Evolutionary conservation across 176 grass and related monocot genomes (phyloP).

Genomic region (Ensete ventricosum): DNA sequence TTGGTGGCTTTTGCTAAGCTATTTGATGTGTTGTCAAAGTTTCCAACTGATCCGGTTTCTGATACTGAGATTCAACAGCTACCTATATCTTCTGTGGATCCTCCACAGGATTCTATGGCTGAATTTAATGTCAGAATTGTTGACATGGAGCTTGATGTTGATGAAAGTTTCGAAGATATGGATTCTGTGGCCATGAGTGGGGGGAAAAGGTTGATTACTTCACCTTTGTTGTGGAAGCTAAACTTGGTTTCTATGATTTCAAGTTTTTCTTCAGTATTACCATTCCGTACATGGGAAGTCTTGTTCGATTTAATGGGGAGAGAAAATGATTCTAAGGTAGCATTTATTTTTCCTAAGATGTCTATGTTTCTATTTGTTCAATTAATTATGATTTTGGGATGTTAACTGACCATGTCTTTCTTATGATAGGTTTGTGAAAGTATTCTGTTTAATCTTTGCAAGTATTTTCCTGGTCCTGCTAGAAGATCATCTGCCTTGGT

Average conservation of each 20-base stretch:
- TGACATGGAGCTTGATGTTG: conserved; percentile 80
- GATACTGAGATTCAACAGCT: conserved; percentile 34
- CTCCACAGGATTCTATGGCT: conserved; percentile 31
- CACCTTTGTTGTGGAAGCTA: conserved; percentile 45
- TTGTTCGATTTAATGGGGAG: conserved; percentile 50
- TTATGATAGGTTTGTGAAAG: conserved; percentile 41
- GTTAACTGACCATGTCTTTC: conserved; percentile 9
- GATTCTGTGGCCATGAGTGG: conserved; percentile 40
- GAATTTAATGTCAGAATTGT: conserved; percentile 40
- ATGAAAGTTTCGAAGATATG: conserved; percentile 34
- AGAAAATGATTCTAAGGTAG: conserved; percentile 60
- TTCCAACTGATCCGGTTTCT: conserved; percentile 33
- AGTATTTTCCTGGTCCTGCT: conserved; percentile 39
- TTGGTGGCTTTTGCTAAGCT: conserved; percentile 52
- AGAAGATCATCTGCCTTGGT: conserved; percentile 58
- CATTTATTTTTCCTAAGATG: conserved; percentile 3
- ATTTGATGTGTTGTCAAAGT: conserved; percentile 42
- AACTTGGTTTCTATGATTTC: conserved; percentile 58
- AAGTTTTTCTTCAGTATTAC: conserved; percentile 53
- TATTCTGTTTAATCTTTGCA: conserved; percentile 78
- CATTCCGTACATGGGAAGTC: conserved; percentile 67
- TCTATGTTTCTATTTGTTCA: conserved; percentile 20
- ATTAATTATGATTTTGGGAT: background rate
- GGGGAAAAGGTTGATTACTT: conserved; percentile 34
- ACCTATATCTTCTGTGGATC: conserved; percentile 33